Evolutionary conservation across 192 early-diverging fungal species (phyloP).

Genomic region (Umbelopsis sp.): DNA sequence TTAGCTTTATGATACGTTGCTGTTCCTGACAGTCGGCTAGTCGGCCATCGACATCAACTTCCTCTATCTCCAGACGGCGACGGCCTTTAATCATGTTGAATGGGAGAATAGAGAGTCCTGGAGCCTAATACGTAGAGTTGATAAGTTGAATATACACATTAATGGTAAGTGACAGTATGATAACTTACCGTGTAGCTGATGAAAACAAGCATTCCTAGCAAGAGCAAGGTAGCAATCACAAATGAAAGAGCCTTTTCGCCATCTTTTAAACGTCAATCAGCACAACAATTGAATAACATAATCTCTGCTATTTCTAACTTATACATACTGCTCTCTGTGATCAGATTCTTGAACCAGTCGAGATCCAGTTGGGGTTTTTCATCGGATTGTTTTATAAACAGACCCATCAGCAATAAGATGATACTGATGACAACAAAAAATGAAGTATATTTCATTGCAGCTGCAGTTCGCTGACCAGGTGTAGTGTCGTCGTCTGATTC

Average conservation of each 20-base stretch:
- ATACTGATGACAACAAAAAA: conserved; percentile 53
- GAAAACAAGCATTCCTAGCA: conserved; percentile 55
- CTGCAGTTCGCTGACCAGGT: conserved; percentile 34
- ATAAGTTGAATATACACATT: conserved; percentile 27
- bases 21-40: conserved; percentile 25
- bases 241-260: conserved; percentile 50
- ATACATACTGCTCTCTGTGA: conserved; percentile 46
- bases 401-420: conserved; percentile 47
- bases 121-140: conserved; percentile 32
- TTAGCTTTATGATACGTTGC: conserved; percentile 18
- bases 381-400: conserved; percentile 48
- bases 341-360: conserved; percentile 53
- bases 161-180: conserved; percentile 27
- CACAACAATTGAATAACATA: neutral
- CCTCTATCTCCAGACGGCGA: conserved; percentile 26
- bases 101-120: conserved; percentile 38
- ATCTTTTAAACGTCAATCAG: conserved; percentile 27
- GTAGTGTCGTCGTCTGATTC: conserved; percentile 51
- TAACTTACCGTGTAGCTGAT: conserved; percentile 56
- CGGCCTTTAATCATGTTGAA: conserved; percentile 38
- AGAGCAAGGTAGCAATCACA: conserved; percentile 45
- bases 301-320: neutral
- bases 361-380: conserved; percentile 39
- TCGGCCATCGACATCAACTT: conserved; percentile 18
- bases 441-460: conserved; percentile 56